Evolutionary conservation across 371 early-diverging fungal species (phyloP).

Genomic region (Coemansia sp.): DNA sequence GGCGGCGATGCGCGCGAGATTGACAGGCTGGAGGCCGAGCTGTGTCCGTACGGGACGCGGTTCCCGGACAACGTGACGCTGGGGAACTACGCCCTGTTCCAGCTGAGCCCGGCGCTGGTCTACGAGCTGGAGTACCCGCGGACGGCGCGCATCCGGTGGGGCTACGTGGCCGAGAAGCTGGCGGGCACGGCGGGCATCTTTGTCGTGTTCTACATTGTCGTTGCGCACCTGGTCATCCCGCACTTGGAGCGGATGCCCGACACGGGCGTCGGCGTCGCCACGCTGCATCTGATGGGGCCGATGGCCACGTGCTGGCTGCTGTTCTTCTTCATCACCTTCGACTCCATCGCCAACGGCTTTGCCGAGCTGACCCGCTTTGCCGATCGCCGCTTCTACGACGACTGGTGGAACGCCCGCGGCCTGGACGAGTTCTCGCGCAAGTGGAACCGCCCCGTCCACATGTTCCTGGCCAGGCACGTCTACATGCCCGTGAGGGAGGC

Average conservation of each 20-base stretch:
- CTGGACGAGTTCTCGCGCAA: slow-evolving; percentile 95
- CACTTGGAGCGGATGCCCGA: slow-evolving; percentile 64
- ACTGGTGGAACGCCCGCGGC: slow-evolving; percentile 97
- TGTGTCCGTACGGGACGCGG: slow-evolving; percentile 57
- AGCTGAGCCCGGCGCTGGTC: slow-evolving; percentile 85
- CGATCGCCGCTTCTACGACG: slow-evolving; percentile 97
- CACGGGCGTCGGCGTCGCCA: slow-evolving; percentile 56
- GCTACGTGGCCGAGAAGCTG: slow-evolving; percentile 84
- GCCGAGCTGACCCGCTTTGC: slow-evolving; percentile 96
- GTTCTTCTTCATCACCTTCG: slow-evolving; percentile 94
- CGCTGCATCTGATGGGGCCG: slow-evolving; percentile 77
- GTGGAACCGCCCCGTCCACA: slow-evolving; percentile 98
- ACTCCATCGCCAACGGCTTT: slow-evolving; percentile 93
- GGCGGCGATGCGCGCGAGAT: no score
- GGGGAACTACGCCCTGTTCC: slow-evolving; percentile 82
- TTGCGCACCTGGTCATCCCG: slow-evolving; percentile 85
- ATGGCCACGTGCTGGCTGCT: slow-evolving; percentile 87
- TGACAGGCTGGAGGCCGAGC: slow-evolving; percentile 61
- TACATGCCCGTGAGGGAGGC: slow-evolving; percentile 82
- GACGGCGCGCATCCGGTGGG: slow-evolving; percentile 76
- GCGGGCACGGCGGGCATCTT: slow-evolving; percentile 82
- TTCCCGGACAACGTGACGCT: slow-evolving; percentile 86
- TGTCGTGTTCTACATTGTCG: slow-evolving; percentile 76
- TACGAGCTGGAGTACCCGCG: slow-evolving; percentile 95
- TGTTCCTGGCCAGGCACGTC: slow-evolving; percentile 91